phyloP scores from a whole-genome alignment of 441 rosid genomes.

The Raphanus hybrid region DNA sequence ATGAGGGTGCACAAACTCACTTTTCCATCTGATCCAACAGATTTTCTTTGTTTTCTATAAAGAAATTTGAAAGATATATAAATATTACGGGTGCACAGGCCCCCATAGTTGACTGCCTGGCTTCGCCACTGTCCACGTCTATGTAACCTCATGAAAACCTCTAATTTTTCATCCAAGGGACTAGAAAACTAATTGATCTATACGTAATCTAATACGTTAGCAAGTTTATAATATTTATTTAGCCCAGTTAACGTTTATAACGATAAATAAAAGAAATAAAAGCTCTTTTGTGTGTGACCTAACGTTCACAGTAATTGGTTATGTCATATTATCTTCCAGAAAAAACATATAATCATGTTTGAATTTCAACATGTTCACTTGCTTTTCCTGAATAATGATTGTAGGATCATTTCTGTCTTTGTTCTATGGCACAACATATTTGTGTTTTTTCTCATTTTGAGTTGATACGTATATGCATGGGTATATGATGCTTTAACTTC shows the following conservation, averaged over 20 bases:
- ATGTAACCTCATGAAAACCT: slow-evolving; percentile 20
- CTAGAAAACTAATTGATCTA: slow-evolving; percentile 16
- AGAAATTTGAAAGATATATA: no score
- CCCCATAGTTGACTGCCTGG: no score
- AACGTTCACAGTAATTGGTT: not conserved
- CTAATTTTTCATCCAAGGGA: not conserved
- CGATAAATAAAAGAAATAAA: slow-evolving; percentile 8
- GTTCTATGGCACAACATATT: slow-evolving; percentile 24
- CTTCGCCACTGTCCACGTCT: no score
- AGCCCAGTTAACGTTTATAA: not conserved
- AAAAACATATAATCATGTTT: slow-evolving; percentile 17
- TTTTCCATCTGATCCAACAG: no score
- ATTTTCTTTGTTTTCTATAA: no score
- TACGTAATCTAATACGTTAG: not conserved
- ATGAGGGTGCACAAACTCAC: no score
- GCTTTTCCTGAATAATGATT: slow-evolving; percentile 40
- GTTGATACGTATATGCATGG: slow-evolving; percentile 26
- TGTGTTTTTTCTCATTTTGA: slow-evolving; percentile 17
- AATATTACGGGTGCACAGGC: no score
- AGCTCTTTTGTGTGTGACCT: slow-evolving; percentile 20
- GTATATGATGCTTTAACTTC: slow-evolving; percentile 33
- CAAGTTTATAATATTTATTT: not conserved
- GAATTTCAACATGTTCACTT: slow-evolving; percentile 24
- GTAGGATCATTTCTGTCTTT: slow-evolving; percentile 36
- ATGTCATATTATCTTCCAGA: not conserved